Conservation (phyloP, 345 rosid species). For the Microcos paniculata region DNA sequence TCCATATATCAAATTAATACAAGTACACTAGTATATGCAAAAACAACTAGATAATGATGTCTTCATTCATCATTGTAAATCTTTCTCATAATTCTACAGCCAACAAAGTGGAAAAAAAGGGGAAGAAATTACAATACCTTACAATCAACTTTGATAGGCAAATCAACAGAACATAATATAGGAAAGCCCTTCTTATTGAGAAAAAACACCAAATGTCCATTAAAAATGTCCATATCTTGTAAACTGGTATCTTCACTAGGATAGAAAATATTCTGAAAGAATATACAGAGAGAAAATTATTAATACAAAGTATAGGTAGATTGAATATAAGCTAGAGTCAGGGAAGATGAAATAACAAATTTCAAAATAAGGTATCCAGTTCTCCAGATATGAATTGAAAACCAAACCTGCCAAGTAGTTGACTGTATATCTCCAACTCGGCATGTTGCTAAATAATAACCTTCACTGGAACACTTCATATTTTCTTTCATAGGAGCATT, state of each 20-base stretch:
- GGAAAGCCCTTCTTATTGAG: conserved; percentile 55
- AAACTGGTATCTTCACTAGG: conserved; percentile 61
- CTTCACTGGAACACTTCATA: conserved; percentile 38
- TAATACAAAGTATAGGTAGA: background rate
- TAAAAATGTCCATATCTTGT: conserved; percentile 85
- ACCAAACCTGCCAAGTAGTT: conserved; percentile 59
- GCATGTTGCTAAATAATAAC: conserved; percentile 63
- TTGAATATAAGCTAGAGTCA: background rate
- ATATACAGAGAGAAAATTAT: conserved; percentile 9
- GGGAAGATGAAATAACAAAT: background rate
- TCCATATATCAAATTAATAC: conserved; percentile 10
- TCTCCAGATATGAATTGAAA: background rate
- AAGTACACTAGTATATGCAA: background rate
- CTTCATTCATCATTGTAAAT: background rate
- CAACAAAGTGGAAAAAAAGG: background rate
- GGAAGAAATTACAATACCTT: conserved; percentile 43
- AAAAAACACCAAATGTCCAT: conserved; percentile 68
- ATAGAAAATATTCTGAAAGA: conserved; percentile 51
- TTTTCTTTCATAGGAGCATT: conserved; percentile 55
- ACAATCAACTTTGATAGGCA: conserved; percentile 45
- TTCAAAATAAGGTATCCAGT: background rate
- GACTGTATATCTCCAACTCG: conserved; percentile 43
- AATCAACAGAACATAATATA: conserved; percentile 64
- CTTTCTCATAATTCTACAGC: too few relatives aligned
- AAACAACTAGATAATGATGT: background rate